Conservation (phyloP, 345 rosid genomes). For the Eucalyptus decipiens region DNA sequence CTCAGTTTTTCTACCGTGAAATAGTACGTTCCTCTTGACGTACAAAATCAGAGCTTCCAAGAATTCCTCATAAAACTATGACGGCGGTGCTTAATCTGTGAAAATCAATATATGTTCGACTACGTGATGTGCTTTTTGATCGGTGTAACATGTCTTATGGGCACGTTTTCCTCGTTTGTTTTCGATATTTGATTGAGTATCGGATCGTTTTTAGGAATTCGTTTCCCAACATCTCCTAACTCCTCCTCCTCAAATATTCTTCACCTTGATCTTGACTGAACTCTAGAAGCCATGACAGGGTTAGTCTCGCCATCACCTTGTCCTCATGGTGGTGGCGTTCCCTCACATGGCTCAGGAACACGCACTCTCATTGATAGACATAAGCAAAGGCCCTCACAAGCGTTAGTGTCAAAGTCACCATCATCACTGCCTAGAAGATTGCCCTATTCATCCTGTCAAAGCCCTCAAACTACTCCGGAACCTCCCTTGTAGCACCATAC, state of each 20-base stretch:
- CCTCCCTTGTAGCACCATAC: neutral
- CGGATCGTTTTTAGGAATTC: no score
- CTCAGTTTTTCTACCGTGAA: no score
- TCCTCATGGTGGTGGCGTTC: slow-evolving; percentile 7
- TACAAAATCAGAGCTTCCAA: no score
- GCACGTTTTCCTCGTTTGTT: no score
- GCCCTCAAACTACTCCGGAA: neutral
- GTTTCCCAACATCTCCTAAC: no score
- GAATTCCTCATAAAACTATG: no score
- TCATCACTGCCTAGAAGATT: slow-evolving; percentile 11
- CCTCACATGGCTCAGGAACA: slow-evolving; percentile 34
- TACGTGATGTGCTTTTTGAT: no score
- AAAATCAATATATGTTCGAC: no score
- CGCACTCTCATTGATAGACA: slow-evolving; percentile 13
- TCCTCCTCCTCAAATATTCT: neutral
- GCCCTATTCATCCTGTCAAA: neutral
- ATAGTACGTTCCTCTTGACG: no score
- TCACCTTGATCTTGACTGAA: neutral
- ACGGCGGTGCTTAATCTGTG: no score
- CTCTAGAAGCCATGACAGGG: neutral
- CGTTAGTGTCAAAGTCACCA: neutral
- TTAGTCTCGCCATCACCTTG: neutral
- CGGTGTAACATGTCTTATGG: no score
- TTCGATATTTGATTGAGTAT: no score
- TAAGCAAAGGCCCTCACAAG: slow-evolving; percentile 3